Conservation (phyloP, 75 land plant species). For the Picea sitchensis region DNA sequence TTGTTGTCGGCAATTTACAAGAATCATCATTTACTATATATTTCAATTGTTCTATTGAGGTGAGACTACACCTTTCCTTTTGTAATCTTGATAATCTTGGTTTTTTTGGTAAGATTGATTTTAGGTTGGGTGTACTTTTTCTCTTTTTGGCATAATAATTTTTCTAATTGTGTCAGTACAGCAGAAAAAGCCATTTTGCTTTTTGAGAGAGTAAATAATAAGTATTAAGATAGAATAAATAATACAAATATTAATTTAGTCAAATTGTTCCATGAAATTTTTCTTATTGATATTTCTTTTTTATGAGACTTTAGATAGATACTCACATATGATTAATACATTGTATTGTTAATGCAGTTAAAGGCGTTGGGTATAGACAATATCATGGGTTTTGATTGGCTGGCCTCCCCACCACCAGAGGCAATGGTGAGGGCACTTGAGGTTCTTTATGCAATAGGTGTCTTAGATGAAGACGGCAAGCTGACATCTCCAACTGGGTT, state of each 20-base stretch:
- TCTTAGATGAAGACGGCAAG: slow-evolving; percentile 87
- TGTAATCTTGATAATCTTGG: not conserved
- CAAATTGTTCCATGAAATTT: not conserved
- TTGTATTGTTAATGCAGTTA: slow-evolving; percentile 34
- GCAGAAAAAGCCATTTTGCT: not conserved
- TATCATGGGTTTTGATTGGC: slow-evolving; percentile 93
- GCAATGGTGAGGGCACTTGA: slow-evolving; percentile 93
- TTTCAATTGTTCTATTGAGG: not conserved
- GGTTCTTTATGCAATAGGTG: slow-evolving; percentile 76
- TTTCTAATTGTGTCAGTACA: not conserved
- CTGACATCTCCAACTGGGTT: slow-evolving; percentile 87
- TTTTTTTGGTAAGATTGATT: not conserved
- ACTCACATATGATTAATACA: not conserved
- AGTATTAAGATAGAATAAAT: not conserved
- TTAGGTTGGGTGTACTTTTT: not conserved
- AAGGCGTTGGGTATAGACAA: slow-evolving; percentile 97
- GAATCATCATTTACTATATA: no score
- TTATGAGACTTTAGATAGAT: not conserved
- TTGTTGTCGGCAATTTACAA: no score
- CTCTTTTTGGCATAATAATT: not conserved
- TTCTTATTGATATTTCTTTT: not conserved
- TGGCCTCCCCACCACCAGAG: slow-evolving; percentile 87
- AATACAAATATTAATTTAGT: no score
- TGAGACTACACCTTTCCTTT: not conserved
- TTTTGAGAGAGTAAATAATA: not conserved